Conservation (phyloP, 1,284 basidiomycete species). For the Mixia osmundae region DNA sequence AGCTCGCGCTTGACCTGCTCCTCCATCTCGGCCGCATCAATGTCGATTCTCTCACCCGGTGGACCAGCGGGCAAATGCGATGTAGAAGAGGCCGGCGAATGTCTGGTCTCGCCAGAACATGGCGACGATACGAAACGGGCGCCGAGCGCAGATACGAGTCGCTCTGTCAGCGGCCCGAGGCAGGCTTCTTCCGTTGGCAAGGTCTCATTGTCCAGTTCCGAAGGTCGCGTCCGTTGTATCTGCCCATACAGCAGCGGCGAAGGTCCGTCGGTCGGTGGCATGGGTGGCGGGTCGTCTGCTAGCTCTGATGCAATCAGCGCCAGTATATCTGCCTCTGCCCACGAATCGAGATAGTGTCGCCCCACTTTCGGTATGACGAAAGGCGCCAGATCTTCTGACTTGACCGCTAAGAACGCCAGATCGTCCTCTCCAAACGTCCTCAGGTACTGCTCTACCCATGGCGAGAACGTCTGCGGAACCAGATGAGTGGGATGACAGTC, state of each 20-base stretch:
- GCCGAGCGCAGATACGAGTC: conserved; percentile 21
- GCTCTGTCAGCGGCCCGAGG: conserved; percentile 45
- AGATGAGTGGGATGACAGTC: too few relatives aligned
- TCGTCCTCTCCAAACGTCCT: conserved; percentile 71
- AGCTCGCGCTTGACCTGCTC: conserved; percentile 31
- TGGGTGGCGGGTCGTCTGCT: conserved; percentile 17
- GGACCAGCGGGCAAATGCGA: neutral
- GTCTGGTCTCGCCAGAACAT: neutral
- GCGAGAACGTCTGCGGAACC: conserved; percentile 53
- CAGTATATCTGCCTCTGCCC: too few relatives aligned
- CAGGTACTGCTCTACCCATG: conserved; percentile 61
- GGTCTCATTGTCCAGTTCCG: conserved; percentile 39
- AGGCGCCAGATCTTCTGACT: conserved; percentile 55
- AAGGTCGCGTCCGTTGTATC: conserved; percentile 29
- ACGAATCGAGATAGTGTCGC: conserved; percentile 62
- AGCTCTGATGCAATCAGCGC: conserved; percentile 18
- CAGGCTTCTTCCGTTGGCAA: conserved; percentile 39
- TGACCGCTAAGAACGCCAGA: conserved; percentile 49
- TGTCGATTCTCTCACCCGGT: neutral
- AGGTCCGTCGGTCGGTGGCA: conserved; percentile 33
- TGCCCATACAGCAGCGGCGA: conserved; percentile 10
- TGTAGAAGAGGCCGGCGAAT: neutral
- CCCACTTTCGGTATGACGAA: conserved; percentile 69
- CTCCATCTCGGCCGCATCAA: conserved; percentile 30
- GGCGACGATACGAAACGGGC: neutral